Conservation (phyloP, 768 basidiomycete species). For the Amanita polypyramis region DNA sequence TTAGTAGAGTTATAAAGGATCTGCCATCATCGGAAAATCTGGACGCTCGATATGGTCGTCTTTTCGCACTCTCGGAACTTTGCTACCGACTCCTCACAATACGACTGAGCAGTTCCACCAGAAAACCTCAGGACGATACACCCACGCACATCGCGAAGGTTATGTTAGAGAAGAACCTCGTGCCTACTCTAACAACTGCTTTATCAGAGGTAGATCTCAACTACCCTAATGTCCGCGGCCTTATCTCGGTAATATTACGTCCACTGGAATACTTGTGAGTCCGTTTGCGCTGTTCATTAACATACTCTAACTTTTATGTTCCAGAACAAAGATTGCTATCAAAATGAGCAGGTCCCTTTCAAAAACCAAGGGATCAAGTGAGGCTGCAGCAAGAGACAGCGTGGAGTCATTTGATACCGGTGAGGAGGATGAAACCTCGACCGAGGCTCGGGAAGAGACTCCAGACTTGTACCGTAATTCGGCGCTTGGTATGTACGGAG, state of each 20-base stretch:
- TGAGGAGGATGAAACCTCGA: constrained; percentile 50
- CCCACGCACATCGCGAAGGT: constrained; percentile 91
- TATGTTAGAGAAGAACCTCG: constrained; percentile 98
- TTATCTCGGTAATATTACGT: constrained; percentile 81
- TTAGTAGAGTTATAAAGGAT: constrained; percentile 84
- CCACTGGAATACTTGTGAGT: constrained; percentile 85
- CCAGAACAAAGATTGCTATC: constrained; percentile 91
- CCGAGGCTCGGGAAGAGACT: constrained; percentile 60
- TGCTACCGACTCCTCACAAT: constrained; percentile 82
- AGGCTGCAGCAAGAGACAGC: constrained; percentile 34
- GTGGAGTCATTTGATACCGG: constrained; percentile 46
- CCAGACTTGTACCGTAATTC: constrained; percentile 95
- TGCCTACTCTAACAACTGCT: constrained; percentile 76
- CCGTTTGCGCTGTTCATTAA: constrained; percentile 3
- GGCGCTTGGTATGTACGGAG: constrained; percentile 90
- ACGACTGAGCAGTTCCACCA: constrained; percentile 49
- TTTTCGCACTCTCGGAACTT: constrained; percentile 80
- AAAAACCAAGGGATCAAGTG: constrained; percentile 48
- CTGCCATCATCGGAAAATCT: constrained; percentile 42
- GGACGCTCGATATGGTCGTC: constrained; percentile 77
- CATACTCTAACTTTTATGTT: constrained; percentile 9
- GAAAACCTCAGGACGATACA: constrained; percentile 58
- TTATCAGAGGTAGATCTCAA: constrained; percentile 92
- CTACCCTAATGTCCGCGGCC: constrained; percentile 79
- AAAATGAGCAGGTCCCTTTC: constrained; percentile 84